Evolutionary conservation across 106 monocot genomes (phyloP), one percentile per base, ranked within the genome.

Genomic region (Acorus calamus): DNA sequence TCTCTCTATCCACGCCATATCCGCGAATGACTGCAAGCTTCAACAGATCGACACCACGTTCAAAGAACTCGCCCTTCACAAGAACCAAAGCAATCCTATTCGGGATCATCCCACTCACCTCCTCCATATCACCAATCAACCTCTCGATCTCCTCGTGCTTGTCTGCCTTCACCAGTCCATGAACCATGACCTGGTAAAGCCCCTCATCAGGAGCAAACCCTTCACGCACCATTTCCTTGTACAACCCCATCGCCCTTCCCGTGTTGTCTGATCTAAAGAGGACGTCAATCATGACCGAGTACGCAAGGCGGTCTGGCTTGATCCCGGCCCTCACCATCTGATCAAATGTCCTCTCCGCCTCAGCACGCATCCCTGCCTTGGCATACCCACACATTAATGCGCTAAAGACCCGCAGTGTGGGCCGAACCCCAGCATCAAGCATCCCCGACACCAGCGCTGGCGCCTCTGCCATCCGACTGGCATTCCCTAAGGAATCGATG

Each of bases 371-470:
- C 14, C 92, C 96, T 55, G 71, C 75, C 66, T 85, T 98, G 5
- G 88, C 87, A 77, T 88, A 92, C 53, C 84, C 96, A 69, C 88
- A 88, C 50, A 98, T 92, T 62, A 98, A 66, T 54, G 96, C 91
- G 66, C 88, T 88, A 49, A 80, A 98, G 50, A 92, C 85, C 52
- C 77, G 83, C 68, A 98, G 69, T 8, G 87, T 88, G 2, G 91
- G 91, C 68, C 64, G 78, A 51, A 85, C 84, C 12, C 85, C 73
- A 13, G 76, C 70, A 51, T 82, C 71, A 47, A 80, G 62, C 91
- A 92, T 87, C 59, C 85, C 91, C 9, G 53, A 64, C 87, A 98
- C 83, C 78, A 98, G 73, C 52, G 73, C 71, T 13, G 70, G 78
- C 9, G 92, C 91, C 65, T 98, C 91, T 4, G 63, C 57, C 51